Evolutionary conservation across 768 basidiomycete genomes (phyloP).

Genomic region (Rhodocollybia butyracea): DNA sequence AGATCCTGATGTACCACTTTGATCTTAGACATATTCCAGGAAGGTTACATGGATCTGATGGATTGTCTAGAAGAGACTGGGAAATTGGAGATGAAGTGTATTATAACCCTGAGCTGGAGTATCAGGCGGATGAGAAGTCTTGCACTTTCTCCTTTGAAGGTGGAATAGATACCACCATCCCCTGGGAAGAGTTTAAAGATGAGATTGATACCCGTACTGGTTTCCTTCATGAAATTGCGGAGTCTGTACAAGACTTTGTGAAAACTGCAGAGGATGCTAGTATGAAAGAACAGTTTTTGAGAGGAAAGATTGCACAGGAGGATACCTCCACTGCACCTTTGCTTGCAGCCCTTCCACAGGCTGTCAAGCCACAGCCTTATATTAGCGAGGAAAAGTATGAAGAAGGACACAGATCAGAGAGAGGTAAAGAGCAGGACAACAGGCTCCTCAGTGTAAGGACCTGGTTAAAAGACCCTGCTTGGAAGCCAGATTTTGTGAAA

Average conservation of each 20-base stretch:
- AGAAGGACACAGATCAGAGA: too few relatives aligned
- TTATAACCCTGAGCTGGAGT: not conserved
- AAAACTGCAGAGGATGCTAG: not conserved
- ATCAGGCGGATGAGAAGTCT: not conserved
- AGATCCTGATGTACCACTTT: constrained; percentile 36
- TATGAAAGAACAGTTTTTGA: not conserved
- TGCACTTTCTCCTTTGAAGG: not conserved
- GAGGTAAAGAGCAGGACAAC: too few relatives aligned
- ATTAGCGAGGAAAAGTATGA: too few relatives aligned
- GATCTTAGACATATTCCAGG: constrained; percentile 35
- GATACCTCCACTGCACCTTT: not conserved
- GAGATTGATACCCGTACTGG: constrained; percentile 8
- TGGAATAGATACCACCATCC: not conserved
- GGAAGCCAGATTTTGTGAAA: too few relatives aligned
- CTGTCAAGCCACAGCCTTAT: too few relatives aligned
- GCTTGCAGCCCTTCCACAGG: not conserved
- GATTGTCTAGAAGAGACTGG: constrained; percentile 22
- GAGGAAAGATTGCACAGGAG: not conserved
- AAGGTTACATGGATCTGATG: constrained; percentile 31
- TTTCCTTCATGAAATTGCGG: not conserved
- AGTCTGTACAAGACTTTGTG: not conserved
- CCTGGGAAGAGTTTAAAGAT: constrained; percentile 7
- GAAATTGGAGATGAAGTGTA: not conserved
- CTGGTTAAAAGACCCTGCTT: too few relatives aligned
- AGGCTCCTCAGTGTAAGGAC: too few relatives aligned